Conservation (phyloP, 495 filamentous ascomycete species). For the Entonaema liquescens region DNA sequence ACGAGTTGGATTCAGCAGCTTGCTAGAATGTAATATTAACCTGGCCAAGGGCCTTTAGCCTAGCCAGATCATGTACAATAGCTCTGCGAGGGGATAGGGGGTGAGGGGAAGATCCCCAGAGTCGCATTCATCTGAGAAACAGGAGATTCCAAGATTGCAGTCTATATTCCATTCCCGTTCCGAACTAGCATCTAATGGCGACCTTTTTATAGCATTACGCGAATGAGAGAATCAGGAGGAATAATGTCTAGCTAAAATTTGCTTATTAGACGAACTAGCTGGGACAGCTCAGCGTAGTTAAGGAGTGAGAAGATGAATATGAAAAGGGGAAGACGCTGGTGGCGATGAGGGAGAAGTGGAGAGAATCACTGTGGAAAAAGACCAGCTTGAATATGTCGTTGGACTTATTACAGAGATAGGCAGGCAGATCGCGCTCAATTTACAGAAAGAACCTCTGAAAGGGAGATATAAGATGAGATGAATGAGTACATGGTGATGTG, state of each 20-base stretch:
- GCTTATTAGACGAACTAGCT: slow-evolving; percentile 12
- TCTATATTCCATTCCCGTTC: slow-evolving; percentile 1
- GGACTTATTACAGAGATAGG: slow-evolving; percentile 39
- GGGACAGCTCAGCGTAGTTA: not conserved
- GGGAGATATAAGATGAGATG: not conserved
- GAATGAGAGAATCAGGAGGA: not conserved
- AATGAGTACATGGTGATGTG: slow-evolving; percentile 6
- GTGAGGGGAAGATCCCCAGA: not conserved
- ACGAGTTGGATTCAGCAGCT: slow-evolving; percentile 10
- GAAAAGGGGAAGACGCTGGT: not conserved
- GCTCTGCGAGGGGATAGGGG: slow-evolving; percentile 17
- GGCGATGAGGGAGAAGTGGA: not conserved
- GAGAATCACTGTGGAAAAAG: slow-evolving; percentile 8
- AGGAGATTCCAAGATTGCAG: slow-evolving; percentile 1
- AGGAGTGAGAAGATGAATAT: slow-evolving; percentile 7
- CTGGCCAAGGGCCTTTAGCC: not conserved
- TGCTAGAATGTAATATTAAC: slow-evolving; percentile 38
- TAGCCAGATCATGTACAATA: slow-evolving; percentile 33
- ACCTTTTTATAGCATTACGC: slow-evolving; percentile 8
- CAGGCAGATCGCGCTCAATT: slow-evolving; percentile 36
- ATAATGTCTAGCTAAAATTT: slow-evolving; percentile 38
- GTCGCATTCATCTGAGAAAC: slow-evolving; percentile 6
- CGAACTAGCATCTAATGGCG: slow-evolving; percentile 2
- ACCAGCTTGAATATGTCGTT: slow-evolving; percentile 41
- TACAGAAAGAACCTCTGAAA: slow-evolving; percentile 19